These are phyloP conservation scores for Goffeauzyma gilvescens DNA, from an alignment of 768 basidiomycete genomes.

Conservation along the genomic window DNA sequence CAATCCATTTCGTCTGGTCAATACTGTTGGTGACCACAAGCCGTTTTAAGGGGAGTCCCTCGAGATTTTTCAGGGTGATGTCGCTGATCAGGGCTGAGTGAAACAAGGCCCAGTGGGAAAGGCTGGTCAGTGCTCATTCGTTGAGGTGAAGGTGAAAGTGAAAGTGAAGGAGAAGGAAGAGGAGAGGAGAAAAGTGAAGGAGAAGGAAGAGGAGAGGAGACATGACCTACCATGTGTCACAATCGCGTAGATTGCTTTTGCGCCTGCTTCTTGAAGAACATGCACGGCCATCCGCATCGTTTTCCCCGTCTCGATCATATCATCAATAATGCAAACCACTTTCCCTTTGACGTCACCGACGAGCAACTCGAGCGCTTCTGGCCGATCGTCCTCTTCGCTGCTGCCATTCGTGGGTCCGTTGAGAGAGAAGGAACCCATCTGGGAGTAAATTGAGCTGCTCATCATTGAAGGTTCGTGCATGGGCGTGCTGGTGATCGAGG, in stretches of 20 bases:
- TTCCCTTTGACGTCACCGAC: slow-evolving; percentile 72
- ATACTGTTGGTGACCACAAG: slow-evolving; percentile 86
- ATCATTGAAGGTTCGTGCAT: too few relatives aligned
- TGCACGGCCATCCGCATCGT: slow-evolving; percentile 77
- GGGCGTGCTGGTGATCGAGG: not conserved
- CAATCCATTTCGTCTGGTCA: slow-evolving; percentile 58
- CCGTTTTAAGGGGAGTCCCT: slow-evolving; percentile 62
- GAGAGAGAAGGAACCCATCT: too few relatives aligned
- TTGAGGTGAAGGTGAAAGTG: too few relatives aligned
- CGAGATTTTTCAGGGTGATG: slow-evolving; percentile 56
- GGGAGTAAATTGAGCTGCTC: too few relatives aligned
- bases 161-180: too few relatives aligned
- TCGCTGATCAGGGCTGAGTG: slow-evolving; percentile 65
- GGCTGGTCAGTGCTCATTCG: too few relatives aligned
- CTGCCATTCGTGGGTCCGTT: too few relatives aligned
- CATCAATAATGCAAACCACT: slow-evolving; percentile 40
- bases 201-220: too few relatives aligned
- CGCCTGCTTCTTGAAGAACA: slow-evolving; percentile 75
- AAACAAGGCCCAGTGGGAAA: not conserved
- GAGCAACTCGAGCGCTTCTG: slow-evolving; percentile 36
- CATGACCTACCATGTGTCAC: slow-evolving; percentile 60
- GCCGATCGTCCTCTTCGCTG: slow-evolving; percentile 15
- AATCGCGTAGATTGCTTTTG: slow-evolving; percentile 63
- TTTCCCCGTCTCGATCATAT: slow-evolving; percentile 45
- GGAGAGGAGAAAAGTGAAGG: too few relatives aligned